Evolutionary conservation across 2,329 filamentous ascomycete genomes (phyloP).

Genomic region (Phialophora chinensis): DNA sequence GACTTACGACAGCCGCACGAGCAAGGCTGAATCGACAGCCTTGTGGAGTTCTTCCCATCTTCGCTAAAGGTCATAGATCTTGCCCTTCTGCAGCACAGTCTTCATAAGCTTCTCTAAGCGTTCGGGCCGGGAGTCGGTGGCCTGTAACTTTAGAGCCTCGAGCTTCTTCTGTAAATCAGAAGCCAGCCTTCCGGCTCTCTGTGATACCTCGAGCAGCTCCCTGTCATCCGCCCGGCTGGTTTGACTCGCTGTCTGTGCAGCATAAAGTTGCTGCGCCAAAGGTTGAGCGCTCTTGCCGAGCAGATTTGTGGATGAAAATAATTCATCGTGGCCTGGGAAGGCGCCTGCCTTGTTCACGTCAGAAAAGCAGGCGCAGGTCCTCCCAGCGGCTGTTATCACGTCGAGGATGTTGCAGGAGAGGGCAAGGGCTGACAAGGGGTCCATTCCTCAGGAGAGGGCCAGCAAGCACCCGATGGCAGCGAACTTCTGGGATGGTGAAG

Average conservation of each 20-base stretch:
- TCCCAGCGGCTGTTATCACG: not conserved
- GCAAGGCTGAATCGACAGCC: constrained; percentile 1
- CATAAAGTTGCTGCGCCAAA: not conserved
- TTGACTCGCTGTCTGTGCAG: not conserved
- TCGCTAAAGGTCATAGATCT: not conserved
- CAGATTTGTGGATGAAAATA: not conserved
- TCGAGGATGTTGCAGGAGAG: constrained; percentile 2
- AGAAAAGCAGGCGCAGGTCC: not conserved
- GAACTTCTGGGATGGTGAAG: not conserved
- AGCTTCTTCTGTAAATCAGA: constrained; percentile 6
- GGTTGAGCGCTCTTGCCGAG: not conserved
- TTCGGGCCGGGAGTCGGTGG: not conserved
- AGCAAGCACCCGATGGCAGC: not conserved
- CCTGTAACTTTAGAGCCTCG: not conserved
- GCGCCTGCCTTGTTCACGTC: constrained; percentile 4
- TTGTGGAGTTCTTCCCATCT: constrained; percentile 1
- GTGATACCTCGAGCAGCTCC: not conserved
- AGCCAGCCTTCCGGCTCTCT: not conserved
- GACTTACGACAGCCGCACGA: not conserved
- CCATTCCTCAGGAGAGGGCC: not conserved
- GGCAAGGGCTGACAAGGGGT: constrained; percentile 1
- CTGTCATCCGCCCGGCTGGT: not conserved
- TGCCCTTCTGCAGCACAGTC: constrained; percentile 5
- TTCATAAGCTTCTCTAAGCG: constrained; percentile 3
- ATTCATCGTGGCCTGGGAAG: not conserved